Evolutionary conservation across 2,329 filamentous ascomycete genomes (phyloP), one percentile per base, ranked within the genome.

Genomic region (Cadophora luteo-olivacea): DNA sequence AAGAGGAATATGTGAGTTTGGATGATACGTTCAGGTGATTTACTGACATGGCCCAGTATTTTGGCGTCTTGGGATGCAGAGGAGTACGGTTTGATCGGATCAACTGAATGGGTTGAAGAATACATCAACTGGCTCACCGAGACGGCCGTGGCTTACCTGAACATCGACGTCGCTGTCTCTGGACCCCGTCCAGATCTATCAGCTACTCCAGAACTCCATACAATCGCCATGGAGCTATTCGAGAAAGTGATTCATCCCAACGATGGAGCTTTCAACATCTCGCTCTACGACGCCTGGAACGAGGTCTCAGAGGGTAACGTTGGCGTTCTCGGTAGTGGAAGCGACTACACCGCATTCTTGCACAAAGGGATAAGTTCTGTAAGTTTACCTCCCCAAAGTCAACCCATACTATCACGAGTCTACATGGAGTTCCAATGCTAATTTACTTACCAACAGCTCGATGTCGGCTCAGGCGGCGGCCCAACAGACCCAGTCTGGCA

Each of bases 101-200:
- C 89, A 3, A 93, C 91, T 0, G 92, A 95, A 75, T 95, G 91
- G 91, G 91, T 94, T 0, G 92, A 95, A 76, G 92, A 95, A 66
- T 89, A 92, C 68, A 78, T 92, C 0, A 86, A 89, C 0, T 94
- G 91, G 91, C 84, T 95, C 1, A 86, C 84, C 0, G 84, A 87
- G 36, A 38, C 57, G 22, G 45, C 29, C 14, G 36, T 68, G 6
- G 66, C 66, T 29, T 68, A 14, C 86, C 33, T 70, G 45, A 69
- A 72, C 54, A 58, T 58, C 9, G 54, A 58, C 32, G 64, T 70
- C 24, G 70, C 32, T 24, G 54, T 58, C 19, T 60, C 38, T 66
- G 69, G 16, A 62, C 67, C 41, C 48, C 61, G 24, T 52, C 41
- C 48, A 60, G 57, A 14, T 29, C 32, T 48, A 9, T 25, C 16